Base-by-base conservation (phyloP, 129 eudicot genomes). In the Mikania micrantha region DNA sequence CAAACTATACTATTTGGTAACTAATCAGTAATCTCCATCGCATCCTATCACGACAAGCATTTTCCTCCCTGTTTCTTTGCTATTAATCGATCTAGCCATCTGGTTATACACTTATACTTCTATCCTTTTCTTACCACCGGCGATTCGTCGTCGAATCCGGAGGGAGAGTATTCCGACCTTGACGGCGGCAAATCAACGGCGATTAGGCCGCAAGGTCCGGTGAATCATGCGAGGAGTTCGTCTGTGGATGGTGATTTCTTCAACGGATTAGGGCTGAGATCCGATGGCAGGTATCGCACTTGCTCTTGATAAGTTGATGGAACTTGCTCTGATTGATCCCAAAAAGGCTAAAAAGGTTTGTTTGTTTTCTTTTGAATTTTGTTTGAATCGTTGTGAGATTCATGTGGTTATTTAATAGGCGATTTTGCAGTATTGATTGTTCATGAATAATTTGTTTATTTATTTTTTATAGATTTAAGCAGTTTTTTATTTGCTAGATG, bases 241-340 rank as follows among this genome's bases (percentile, higher is more conserved):
- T 91, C 98, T 3, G 98, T 88, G 29, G 98, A 88, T 34, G 98
- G 87, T 8, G 96, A 82, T 48, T 91, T 91, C 47, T 91, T 88
- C 9, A 93, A 88, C 1, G 96, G 97, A 32, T 72, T 91, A 50
- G 80, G 66, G 31, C 52, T 90, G 20, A 80, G 74, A 29, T 36
- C 65, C 2, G 77, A 70, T 45, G 73, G 67, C 65, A 66, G 83
- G 49, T 72, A 76, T 61, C 70, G 74, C 93, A 1, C 80, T 91
- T 74, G 88, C 83, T 0, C 88, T 93, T 67, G 88, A 91, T 78
- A 81, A 74, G n/a, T 73, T 87, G 0, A 96, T 96, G 48, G 88
- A 91, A 60, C 90, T 91, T 24, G 84, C 97, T 60, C 71, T 91
- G 73, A 75, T 83, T 68, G 97, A 91, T 60, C 97, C 97, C 42